Percentiles rank a stretch among this genome's conserved stretches.
These are phyloP conservation scores for Stachybotrys chlorohalonatus DNA, from an alignment of 2,329 filamentous ascomycete species.

Conservation along the genomic window DNA sequence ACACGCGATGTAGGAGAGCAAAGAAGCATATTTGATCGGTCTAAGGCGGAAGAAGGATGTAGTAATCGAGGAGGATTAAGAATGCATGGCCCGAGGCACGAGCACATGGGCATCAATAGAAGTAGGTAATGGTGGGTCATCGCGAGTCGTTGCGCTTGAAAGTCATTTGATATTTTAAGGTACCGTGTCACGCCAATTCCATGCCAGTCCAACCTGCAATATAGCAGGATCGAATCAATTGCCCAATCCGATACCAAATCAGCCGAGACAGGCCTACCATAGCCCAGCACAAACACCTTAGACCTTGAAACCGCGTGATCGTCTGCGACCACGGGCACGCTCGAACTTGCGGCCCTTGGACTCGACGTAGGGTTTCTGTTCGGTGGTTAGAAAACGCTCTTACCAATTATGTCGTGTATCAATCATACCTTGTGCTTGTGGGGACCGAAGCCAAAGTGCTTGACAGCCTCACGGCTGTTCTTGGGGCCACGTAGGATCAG, in stretches of 20 bases:
- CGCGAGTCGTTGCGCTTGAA: constrained; percentile 12
- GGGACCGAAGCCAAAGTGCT: constrained; percentile 98
- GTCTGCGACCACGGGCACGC: constrained; percentile 95
- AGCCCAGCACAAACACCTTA: constrained; percentile 45
- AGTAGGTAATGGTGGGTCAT: neutral
- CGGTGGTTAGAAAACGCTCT: neutral
- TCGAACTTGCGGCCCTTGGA: constrained; percentile 99
- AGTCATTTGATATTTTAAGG: constrained; percentile 28
- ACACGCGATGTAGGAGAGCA: constrained; percentile 29
- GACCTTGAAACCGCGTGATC: constrained; percentile 99
- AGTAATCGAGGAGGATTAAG: constrained; percentile 6
- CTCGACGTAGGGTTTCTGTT: constrained; percentile 86
- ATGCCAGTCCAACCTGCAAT: constrained; percentile 27
- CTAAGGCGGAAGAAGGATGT: constrained; percentile 53
- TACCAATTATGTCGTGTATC: neutral
- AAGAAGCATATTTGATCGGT: constrained; percentile 80
- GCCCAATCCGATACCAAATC: constrained; percentile 14
- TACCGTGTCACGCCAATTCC: constrained; percentile 39
- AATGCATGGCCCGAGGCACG: neutral
- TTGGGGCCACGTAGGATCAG: constrained; percentile 95
- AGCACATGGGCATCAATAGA: neutral
- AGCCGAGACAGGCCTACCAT: constrained; percentile 14
- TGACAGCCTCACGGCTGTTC: constrained; percentile 95
- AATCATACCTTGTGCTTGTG: constrained; percentile 86
- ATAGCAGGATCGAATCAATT: constrained; percentile 17